Evolutionary conservation across 371 early-diverging fungal species (phyloP), one percentile per base, ranked within the genome.

Genomic region (Mycotypha africana): DNA sequence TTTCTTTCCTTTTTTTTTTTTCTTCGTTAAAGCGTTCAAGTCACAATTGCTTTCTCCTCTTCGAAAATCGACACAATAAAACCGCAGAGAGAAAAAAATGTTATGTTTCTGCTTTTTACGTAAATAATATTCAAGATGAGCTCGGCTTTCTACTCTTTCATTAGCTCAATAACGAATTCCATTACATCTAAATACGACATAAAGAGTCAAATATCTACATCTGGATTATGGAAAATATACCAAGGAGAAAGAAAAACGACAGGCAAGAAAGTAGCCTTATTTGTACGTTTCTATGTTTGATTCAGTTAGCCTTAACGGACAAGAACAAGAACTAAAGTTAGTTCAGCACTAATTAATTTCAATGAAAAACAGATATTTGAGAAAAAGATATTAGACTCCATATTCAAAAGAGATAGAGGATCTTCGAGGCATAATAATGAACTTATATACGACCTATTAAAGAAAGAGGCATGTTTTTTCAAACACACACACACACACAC

Each of bases 161-260:
- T 74, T 15, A 67, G 55, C 46, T 74, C 75, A 38, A 53, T 74
- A 15, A 70, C 75, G 21, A 74, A 68, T 38, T 58, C 62, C 19
- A 62, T 74, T 10, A 70, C 75, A 11, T 68, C 71, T 11, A 51
- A 59, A 31, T 74, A 74, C 28, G 71, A 74, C 16, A 65, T 74
- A n/a, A 65, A 74, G 25, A 51, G 64, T 9, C 81, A 78, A 56
- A 72, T 81, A 35, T 76, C 75, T 36, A 63, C 75, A 8, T 69
- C 78, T 10, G 81, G 81, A 32, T 53, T 81, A 17, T 85, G 85
- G 85, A 82, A 82, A 60, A 78, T 83, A 41, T 79, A 75, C 42
- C 66, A 69, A 25, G 85, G 79, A 22, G 67, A 73, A 23, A 65
- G 78, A 39, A 74, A 76, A 32, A 81, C 82, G 11, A 79, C 81